Base-by-base conservation (phyloP, 2,329 filamentous ascomycete species). In the Talaromyces sp. region DNA sequence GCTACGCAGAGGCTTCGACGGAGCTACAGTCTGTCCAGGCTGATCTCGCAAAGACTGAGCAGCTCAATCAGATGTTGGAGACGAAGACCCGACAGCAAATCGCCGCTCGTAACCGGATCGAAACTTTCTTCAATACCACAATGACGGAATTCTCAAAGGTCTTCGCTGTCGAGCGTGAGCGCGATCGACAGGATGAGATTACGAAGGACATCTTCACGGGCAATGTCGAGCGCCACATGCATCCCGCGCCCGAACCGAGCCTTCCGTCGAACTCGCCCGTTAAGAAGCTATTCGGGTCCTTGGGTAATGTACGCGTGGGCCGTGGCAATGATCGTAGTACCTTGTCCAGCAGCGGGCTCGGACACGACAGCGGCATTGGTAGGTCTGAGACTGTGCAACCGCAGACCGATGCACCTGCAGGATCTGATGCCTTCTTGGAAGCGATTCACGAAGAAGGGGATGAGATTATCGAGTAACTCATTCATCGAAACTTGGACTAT, bases 281-380 rank as follows among this genome's bases (percentile, higher is more conserved):
- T 39, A 81, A 79, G 1, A 79, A 79, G 2, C 76, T 33, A 9
- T 40, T 21, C 18, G 77, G 73, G 61, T 72, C 73, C 63, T 81
- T 78, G 66, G 74, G 75, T 25, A 76, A 81, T 66, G 71, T 77
- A n/a, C 75, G 77, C 63, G 66, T 75, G 60, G 75, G 73, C 4
- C 71, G 75, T 60, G 77, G 73, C 42, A 78, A 74, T 65, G 70
- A 73, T 52, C 71, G 73, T 37, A 72, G 68, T 54, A 75, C 69
- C 9, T 14, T 50, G 18, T 40, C 23, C 23, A 44, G 37, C n/a
- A 23, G 25, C 21, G 28, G 23, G 3, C 48, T 40, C 21, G 46
- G 23, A 21, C 37, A 40, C n/a, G 59, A 61, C 18, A 61, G 59
- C 16, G 59, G 35, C 23, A 42, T 61, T 55, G 59, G 48, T 12